Base-by-base conservation (phyloP, 2,329 filamentous ascomycete species). In the Periglandula ipomoeae region DNA sequence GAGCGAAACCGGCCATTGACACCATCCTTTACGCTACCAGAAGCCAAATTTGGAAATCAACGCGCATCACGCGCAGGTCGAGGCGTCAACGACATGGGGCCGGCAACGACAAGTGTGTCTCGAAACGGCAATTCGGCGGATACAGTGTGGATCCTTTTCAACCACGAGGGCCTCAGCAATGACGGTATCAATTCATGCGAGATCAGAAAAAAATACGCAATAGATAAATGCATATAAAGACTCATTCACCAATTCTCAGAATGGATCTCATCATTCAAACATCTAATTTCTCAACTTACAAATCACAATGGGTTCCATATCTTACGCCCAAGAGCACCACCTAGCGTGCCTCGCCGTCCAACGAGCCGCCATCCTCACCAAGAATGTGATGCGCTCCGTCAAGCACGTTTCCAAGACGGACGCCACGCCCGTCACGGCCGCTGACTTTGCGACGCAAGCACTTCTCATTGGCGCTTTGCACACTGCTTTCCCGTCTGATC, bases 361-460 rank as follows among this genome's bases (percentile, higher is more conserved):
- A 9, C 35, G 35, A 13, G 35, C 35, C 35, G 35, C 35, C 35
- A 20, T 38, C 10, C 35, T 38, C 35, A 38, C 35, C n/a, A 38
- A 38, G 35, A 38, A 20, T 17, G 35, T 38, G 11, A 20, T 38
- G 35, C 35, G n/a, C 35, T 38, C 17, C 19, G 35, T 38, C n/a
- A 19, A 38, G 35, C 35, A 38, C n/a, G 19, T 38, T 38, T 17
- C 35, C 35, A 81, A 81, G 53, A 70, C 72, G 39, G 76, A 79
- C 58, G 63, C 78, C 32, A 76, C 72, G 48, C 76, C 76, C 2
- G 78, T 81, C 42, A 81, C 78, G 0, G 67, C 80, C 19, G 78
- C 73, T 58, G 78, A 81, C 60, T 80, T 81, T 54, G 77, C 78
- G 47, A 72, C 79, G 50, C 77, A 81, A 56, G 76, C 75, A 0